A percentile compares a stretch with the other conserved stretches of the same genome.
Conservation (phyloP, 169 alveolate genomes). For the Plasmodium malariae region DNA sequence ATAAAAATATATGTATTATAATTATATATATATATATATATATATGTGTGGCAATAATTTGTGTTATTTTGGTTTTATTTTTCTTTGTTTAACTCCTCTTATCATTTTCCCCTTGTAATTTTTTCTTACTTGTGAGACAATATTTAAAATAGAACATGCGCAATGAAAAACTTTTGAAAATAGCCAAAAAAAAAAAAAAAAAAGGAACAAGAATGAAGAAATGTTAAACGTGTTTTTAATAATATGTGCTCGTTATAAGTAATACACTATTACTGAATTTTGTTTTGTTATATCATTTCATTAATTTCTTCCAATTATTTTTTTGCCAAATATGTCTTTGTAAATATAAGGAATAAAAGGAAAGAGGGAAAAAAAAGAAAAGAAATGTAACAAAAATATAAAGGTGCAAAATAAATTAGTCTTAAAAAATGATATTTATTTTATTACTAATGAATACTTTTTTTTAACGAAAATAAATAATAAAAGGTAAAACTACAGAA, state of each 20-base stretch:
- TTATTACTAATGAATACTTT: background rate
- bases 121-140: slow-evolving; percentile 9
- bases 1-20: background rate
- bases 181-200: slow-evolving; percentile 17
- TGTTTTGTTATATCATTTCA: background rate
- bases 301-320: background rate
- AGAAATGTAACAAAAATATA: background rate
- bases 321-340: too few relatives aligned
- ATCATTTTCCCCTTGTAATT: background rate
- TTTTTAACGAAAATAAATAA: background rate
- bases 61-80: background rate
- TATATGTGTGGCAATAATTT: slow-evolving; percentile 1
- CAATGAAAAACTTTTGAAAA: background rate
- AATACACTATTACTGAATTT: background rate
- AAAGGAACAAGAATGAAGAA: background rate
- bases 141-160: slow-evolving; percentile 13
- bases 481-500: background rate
- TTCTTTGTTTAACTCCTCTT: background rate
- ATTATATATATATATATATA: slow-evolving; percentile 7
- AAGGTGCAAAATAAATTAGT: too few relatives aligned
- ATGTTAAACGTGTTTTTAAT: slow-evolving; percentile 1
- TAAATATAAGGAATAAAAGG: background rate
- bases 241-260: too few relatives aligned
- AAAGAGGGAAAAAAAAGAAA: slow-evolving; percentile 6
- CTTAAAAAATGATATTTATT: background rate